A percentile compares a stretch with the other conserved stretches of the same genome.
Conservation (phyloP, 768 basidiomycete genomes). For the Hebeloma cylindrosporum region DNA sequence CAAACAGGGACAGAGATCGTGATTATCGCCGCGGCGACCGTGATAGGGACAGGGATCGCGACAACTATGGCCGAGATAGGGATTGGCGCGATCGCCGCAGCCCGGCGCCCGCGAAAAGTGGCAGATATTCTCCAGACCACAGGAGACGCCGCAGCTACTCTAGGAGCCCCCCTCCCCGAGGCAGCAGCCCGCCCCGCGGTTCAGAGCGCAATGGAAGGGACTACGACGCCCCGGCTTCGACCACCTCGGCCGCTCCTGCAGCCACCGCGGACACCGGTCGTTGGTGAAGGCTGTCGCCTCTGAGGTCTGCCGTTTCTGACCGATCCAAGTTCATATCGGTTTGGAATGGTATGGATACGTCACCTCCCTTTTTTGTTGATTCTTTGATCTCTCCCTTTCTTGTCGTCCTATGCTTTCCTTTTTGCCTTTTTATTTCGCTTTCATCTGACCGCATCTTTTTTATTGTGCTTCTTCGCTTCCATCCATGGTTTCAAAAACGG, state of each 20-base stretch:
- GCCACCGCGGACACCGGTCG: conserved; percentile 43
- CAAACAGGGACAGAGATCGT: conserved; percentile 37
- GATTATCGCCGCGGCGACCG: conserved; percentile 47
- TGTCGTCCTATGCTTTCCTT: conserved; percentile 6
- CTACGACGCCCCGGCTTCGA: conserved; percentile 31
- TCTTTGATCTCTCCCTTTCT: conserved; percentile 25
- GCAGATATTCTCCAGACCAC: conserved; percentile 77
- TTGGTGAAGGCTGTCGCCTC: conserved; percentile 51
- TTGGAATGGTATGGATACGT: conserved; percentile 45
- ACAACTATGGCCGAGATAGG: conserved; percentile 69
- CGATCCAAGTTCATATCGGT: conserved; percentile 19
- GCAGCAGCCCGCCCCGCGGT: conserved; percentile 50
- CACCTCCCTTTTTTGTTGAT: conserved; percentile 39
- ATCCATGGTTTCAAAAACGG: conserved; percentile 14
- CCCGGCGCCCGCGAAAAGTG: conserved; percentile 60
- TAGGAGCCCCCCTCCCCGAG: conserved; percentile 77
- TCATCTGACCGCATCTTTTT: conserved; percentile 25
- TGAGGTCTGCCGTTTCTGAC: conserved; percentile 20
- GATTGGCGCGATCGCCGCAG: conserved; percentile 84
- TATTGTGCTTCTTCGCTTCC: conserved; percentile 15
- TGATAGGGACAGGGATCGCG: conserved; percentile 55
- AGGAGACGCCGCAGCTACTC: conserved; percentile 76
- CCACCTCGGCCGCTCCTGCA: conserved; percentile 38
- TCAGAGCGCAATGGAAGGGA: conserved; percentile 35
- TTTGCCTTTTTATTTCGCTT: conserved; percentile 13